These are phyloP conservation scores for Biscutella laevigata DNA, from an alignment of 441 rosid species.

Conservation along the genomic window DNA sequence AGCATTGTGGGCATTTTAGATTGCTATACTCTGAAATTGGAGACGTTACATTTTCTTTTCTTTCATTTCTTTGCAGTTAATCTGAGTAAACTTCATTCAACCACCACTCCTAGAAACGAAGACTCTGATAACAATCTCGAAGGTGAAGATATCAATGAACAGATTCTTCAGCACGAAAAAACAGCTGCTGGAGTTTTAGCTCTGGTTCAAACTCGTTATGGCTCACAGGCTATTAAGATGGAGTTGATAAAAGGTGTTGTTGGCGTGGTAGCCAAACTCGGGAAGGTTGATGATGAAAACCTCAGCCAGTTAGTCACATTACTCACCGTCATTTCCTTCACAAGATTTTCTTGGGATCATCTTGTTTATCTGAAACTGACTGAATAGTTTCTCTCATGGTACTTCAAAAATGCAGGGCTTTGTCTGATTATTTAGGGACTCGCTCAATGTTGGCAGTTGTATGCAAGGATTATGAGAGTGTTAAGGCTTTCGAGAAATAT, in stretches of 20 bases:
- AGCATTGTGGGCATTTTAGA: background rate
- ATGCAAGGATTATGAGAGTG: constrained; percentile 44
- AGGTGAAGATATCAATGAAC: constrained; percentile 44
- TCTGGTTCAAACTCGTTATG: constrained; percentile 39
- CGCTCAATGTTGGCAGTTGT: constrained; percentile 73
- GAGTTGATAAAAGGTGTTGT: constrained; percentile 41
- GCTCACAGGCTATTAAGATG: constrained; percentile 34
- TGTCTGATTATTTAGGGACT: constrained; percentile 66
- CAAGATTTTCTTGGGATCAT: background rate
- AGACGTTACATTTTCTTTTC: background rate
- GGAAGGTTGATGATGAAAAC: constrained; percentile 59
- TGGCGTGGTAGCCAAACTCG: constrained; percentile 75
- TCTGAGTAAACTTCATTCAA: constrained; percentile 51
- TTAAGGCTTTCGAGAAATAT: constrained; percentile 44
- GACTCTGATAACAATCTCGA: constrained; percentile 26
- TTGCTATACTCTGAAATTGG: background rate
- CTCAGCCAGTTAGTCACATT: constrained; percentile 57
- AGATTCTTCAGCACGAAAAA: constrained; percentile 41
- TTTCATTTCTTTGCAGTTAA: constrained; percentile 34
- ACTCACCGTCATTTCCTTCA: background rate
- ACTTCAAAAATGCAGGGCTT: constrained; percentile 35
- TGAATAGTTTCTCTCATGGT: constrained; percentile 10
- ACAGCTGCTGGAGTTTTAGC: constrained; percentile 68
- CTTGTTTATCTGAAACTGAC: constrained; percentile 6
- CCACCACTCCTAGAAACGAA: constrained; percentile 24